Evolutionary conservation across 768 basidiomycete genomes (phyloP), one percentile per base, ranked within the genome.

Genomic region (Lentinula edodes): DNA sequence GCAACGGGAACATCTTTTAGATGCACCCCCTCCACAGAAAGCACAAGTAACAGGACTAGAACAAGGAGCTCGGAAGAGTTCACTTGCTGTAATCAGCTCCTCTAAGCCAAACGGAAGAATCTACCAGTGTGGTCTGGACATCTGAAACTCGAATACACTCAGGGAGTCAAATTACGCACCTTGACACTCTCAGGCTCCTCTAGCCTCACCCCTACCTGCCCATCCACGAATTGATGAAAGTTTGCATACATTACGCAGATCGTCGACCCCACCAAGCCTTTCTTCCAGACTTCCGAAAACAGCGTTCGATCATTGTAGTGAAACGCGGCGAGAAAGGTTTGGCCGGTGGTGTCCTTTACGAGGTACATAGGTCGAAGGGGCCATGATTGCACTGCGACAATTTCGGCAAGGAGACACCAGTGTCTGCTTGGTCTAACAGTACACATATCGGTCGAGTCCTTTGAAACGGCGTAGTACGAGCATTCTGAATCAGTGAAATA

Each of bases 341-440:
- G 43, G 18, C 68, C 71, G 16, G 46, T 64, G 35, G 63, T 67
- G 62, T 75, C 74, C 55, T 63, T 66, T 38, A 72, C 70, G 15
- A 52, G 50, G 61, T 64, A 70, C 67, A 66, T 66, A 3, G 68
- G 68, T 6, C 72, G 65, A 10, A 63, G 16, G n/a, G 41, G 55
- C 41, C 63, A 69, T 3, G 65, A 63, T 13, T 69, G 41, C 12
- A 18, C 28, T 20, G 60, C 53, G 28, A 68, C 62, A 42, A 74
- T 72, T 58, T 74, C 70, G 9, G 68, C 72, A 13, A 75, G 65
- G 36, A 74, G 66, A 58, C 74, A 75, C 72, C 73, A 73, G 64
- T 72, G 74, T 41, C 61, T 63, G 38, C 42, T 61, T 5, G 68
- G 68, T 38, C 48, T 12, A 34, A 20, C 12, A 41, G 36, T 10